These are phyloP conservation scores for Solanum boliviense DNA, from an alignment of 257 asterid species.

Conservation along the genomic window DNA sequence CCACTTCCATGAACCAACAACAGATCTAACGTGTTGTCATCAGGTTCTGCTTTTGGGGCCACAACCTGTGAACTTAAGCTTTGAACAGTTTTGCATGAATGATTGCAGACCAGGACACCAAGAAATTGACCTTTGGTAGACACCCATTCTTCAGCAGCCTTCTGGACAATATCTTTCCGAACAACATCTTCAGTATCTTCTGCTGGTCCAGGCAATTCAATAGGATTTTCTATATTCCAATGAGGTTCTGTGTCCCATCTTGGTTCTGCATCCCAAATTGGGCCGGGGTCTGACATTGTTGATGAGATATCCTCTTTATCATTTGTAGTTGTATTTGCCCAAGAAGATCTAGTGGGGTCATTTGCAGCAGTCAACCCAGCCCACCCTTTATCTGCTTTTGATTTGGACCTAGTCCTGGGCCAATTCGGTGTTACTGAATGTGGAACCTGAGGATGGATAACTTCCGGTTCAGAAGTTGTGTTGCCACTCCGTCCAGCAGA, in stretches of 20 bases:
- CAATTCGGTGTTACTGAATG: conserved; percentile 70
- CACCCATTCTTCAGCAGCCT: conserved; percentile 78
- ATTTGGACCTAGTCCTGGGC: conserved; percentile 92
- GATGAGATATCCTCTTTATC: conserved; percentile 95
- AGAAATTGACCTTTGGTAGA: conserved; percentile 64
- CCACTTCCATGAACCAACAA: conserved; percentile 86
- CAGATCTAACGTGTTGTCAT: conserved; percentile 76
- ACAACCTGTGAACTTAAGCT: conserved; percentile 93
- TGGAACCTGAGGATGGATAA: conserved; percentile 70
- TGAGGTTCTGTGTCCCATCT: conserved; percentile 83
- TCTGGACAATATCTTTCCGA: conserved; percentile 23
- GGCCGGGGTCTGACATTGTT: conserved; percentile 97
- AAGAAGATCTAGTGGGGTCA: conserved; percentile 59
- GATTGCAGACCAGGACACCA: conserved; percentile 83
- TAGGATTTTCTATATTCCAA: conserved; percentile 54
- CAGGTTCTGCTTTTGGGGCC: conserved; percentile 95
- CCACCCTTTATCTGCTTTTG: conserved; percentile 73
- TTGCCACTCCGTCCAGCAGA: conserved; percentile 67
- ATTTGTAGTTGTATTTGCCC: conserved; percentile 54
- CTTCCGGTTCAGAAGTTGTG: conserved; percentile 70
- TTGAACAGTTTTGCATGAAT: conserved; percentile 89
- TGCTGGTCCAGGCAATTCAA: conserved; percentile 59
- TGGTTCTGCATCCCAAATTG: conserved; percentile 97
- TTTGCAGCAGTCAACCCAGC: conserved; percentile 39
- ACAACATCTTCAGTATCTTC: conserved; percentile 38